Evolutionary conservation across 805 yeast species (phyloP).

Genomic region (Candida methanosorbosa): DNA sequence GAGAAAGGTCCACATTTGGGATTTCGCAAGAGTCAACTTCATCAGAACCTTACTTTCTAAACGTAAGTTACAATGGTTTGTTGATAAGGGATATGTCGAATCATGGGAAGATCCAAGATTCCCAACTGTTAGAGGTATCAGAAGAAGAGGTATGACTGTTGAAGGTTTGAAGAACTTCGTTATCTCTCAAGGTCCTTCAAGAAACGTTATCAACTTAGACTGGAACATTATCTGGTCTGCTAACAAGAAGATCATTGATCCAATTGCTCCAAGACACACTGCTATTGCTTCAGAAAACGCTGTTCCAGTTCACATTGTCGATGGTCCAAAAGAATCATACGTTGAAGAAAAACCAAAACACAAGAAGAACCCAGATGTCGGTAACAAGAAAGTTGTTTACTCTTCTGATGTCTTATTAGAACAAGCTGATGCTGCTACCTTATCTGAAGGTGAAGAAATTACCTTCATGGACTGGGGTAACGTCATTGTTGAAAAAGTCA

Average conservation of each 20-base stretch:
- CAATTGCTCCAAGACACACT: conserved; percentile 92
- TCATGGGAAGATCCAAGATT: conserved; percentile 99
- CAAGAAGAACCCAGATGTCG: conserved; percentile 90
- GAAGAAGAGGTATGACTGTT: conserved; percentile 99
- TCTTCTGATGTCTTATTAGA: conserved; percentile 63
- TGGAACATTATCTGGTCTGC: conserved; percentile 98
- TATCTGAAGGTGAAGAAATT: conserved; percentile 78
- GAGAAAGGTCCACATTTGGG: conserved; percentile 96
- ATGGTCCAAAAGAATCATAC: conserved; percentile 57
- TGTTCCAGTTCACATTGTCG: conserved; percentile 58
- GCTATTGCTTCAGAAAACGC: conserved; percentile 61
- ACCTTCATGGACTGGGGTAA: conserved; percentile 99
- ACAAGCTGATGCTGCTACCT: conserved; percentile 69
- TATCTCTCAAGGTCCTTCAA: conserved; percentile 95
- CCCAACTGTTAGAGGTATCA: conserved; percentile 99
- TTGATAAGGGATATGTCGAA: conserved; percentile 75
- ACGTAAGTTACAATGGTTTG: conserved; percentile 99
- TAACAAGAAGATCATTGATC: conserved; percentile 95
- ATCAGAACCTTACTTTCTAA: conserved; percentile 91
- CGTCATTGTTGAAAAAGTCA: conserved; percentile 64
- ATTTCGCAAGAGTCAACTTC: conserved; percentile 94
- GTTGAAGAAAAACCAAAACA: conserved; percentile 81
- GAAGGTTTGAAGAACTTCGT: conserved; percentile 95
- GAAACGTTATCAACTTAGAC: conserved; percentile 91
- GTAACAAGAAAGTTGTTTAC: conserved; percentile 70